A percentile compares a stretch with the other conserved stretches of the same genome.
Evolutionary conservation across 768 basidiomycete species (phyloP).

Genomic region (Fibroporia radiculosa): DNA sequence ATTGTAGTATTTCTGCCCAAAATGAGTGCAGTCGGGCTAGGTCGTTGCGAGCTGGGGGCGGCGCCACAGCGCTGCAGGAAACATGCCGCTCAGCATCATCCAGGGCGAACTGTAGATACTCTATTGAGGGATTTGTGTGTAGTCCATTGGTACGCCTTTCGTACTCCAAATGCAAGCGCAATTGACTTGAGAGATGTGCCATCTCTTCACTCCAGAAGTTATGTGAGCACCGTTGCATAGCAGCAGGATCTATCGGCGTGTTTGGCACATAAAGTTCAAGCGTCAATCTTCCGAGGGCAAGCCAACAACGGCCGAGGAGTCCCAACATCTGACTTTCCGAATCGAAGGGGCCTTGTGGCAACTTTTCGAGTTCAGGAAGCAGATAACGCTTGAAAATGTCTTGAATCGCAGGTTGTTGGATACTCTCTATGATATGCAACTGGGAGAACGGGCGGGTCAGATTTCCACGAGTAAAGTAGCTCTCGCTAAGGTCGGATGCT

Average conservation of each 20-base stretch:
- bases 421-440: too few species aligned
- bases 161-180: slow-evolving; percentile 44
- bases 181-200: slow-evolving; percentile 36
- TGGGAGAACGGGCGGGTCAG: too few species aligned
- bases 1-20: slow-evolving; percentile 74
- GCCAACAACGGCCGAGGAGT: slow-evolving; percentile 43
- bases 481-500: too few species aligned
- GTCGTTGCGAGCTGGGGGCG: slow-evolving; percentile 16
- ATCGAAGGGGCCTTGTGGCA: not conserved
- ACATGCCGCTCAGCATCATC: slow-evolving; percentile 22
- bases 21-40: slow-evolving; percentile 48
- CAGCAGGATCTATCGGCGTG: slow-evolving; percentile 80
- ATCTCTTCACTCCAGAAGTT: slow-evolving; percentile 38
- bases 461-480: too few species aligned
- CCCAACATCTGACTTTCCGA: not conserved
- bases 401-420: too few species aligned
- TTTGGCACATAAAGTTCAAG: slow-evolving; percentile 75
- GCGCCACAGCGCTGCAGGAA: slow-evolving; percentile 23
- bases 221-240: slow-evolving; percentile 41
- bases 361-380: not conserved
- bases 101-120: slow-evolving; percentile 34
- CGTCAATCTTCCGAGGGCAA: slow-evolving; percentile 51
- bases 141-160: slow-evolving; percentile 56
- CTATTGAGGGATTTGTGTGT: slow-evolving; percentile 37
- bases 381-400: slow-evolving; percentile 5